Evolutionary conservation across 2,329 filamentous ascomycete genomes (phyloP), one percentile per base, ranked within the genome.

Genomic region (Verticillium nubilum): DNA sequence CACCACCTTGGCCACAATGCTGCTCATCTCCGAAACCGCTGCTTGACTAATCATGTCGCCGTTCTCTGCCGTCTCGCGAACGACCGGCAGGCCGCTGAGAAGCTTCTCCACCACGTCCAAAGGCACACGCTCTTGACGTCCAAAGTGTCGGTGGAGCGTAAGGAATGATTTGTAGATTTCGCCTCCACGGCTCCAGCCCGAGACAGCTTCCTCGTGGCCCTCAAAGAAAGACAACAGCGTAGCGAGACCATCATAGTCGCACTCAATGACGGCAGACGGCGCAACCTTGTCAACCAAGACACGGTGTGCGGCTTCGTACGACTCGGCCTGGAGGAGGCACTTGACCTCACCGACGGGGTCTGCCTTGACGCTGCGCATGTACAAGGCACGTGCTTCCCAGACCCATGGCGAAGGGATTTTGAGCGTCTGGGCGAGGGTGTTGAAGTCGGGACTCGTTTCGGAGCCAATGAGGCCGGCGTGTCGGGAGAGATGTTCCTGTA

Each of bases 311-410:
- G 95, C 91, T 29, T 86, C 80, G 73, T 87, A 90, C 50, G 90
- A 86, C 42, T 84, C 83, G 2, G 92, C 94, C 55, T 86, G 86
- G 61, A 98, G 82, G 13, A 99, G 86, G 67, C 88, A 95, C 58
- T 88, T 82, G 10, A 94, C 90, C 72, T 97, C 91, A 5, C 80
- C 79, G 53, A 80, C 82, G 12, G 89, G 81, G 70, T 93, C 86
- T 63, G 86, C 85, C 67, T 83, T 85, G 54, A 87, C 85, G 60
- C 87, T 87, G 62, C 90, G 89, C 74, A 92, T 92, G 73, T 89
- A 89, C 15, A 94, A 80, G 13, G 93, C 93, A 69, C 93, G 91
- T 19, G 95, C 91, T 61, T 91, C 86, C 86, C 91, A 96, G 56
- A 98, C 81, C 92, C 94, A 96, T 3, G 82, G 73, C 1, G 81